Conservation (phyloP, 192 early-diverging fungal species). For the Glomus cerebriforme region DNA sequence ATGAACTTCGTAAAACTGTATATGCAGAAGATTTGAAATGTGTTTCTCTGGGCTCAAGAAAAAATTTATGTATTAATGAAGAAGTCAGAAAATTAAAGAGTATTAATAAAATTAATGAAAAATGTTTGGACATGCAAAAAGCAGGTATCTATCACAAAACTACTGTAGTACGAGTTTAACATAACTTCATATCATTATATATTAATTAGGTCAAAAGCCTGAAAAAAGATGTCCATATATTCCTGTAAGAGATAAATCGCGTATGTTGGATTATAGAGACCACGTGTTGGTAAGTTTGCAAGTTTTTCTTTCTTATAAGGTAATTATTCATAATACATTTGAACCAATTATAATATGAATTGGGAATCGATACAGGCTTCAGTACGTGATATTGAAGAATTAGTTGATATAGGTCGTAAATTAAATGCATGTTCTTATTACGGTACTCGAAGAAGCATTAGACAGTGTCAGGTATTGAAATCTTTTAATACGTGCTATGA, state of each 20-base stretch:
- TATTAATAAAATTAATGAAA: slow-evolving; percentile 70
- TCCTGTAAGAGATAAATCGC: slow-evolving; percentile 46
- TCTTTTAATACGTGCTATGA: background rate
- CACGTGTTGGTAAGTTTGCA: slow-evolving; percentile 38
- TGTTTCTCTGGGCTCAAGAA: slow-evolving; percentile 79
- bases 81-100: slow-evolving; percentile 55
- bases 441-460: slow-evolving; percentile 64
- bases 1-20: slow-evolving; percentile 79
- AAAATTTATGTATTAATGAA: slow-evolving; percentile 82
- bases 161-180: slow-evolving; percentile 14
- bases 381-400: slow-evolving; percentile 85
- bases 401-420: slow-evolving; percentile 63
- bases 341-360: slow-evolving; percentile 2
- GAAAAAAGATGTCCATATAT: slow-evolving; percentile 53
- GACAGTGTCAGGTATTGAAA: slow-evolving; percentile 50
- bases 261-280: slow-evolving; percentile 62
- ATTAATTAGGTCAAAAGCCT: slow-evolving; percentile 27
- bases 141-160: slow-evolving; percentile 38
- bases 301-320: background rate
- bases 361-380: slow-evolving; percentile 31
- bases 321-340: background rate
- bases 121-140: slow-evolving; percentile 84
- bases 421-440: slow-evolving; percentile 81
- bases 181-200: slow-evolving; percentile 1
- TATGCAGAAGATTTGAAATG: slow-evolving; percentile 61